Conservation (phyloP, 2,329 filamentous ascomycete genomes). For the Xylaria sp. region DNA sequence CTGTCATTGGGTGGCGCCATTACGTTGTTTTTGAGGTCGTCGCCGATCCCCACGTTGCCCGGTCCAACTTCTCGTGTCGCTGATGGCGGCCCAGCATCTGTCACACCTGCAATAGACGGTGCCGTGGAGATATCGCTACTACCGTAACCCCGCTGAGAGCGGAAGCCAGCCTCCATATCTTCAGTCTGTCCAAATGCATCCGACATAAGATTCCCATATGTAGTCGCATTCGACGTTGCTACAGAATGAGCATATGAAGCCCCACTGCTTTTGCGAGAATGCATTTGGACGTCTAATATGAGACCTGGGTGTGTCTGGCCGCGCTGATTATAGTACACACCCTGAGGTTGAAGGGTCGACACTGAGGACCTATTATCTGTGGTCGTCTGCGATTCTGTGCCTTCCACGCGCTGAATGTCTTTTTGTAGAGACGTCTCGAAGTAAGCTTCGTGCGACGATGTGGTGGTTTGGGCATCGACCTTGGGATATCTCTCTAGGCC, state of each 20-base stretch:
- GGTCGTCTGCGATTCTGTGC: conserved; percentile 38
- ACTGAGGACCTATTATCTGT: conserved; percentile 39
- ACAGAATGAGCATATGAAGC: conserved; percentile 43
- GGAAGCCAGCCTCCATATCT: conserved; percentile 41
- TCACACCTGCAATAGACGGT: conserved; percentile 52
- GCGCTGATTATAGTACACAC: conserved; percentile 43
- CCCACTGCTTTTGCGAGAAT: conserved; percentile 45
- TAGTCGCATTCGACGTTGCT: conserved; percentile 40
- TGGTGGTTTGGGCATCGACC: conserved; percentile 54
- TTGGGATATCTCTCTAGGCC: conserved; percentile 78
- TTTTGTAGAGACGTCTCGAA: conserved; percentile 44
- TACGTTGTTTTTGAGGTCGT: conserved; percentile 47
- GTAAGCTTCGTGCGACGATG: conserved; percentile 45
- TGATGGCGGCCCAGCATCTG: conserved; percentile 49
- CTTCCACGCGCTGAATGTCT: conserved; percentile 38
- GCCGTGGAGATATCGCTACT: conserved; percentile 53
- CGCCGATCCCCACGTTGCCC: conserved; percentile 49
- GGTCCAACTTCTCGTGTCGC: conserved; percentile 44
- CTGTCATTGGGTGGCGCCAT: conserved; percentile 56
- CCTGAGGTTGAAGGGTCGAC: conserved; percentile 41
- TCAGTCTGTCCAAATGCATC: conserved; percentile 41
- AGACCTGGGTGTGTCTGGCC: conserved; percentile 40
- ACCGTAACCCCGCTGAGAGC: conserved; percentile 45
- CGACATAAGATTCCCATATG: conserved; percentile 40
- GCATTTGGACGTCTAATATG: conserved; percentile 40